Percentiles rank a stretch among this genome's conserved stretches.
Conservation (phyloP, 2,329 filamentous ascomycete genomes). For the Lachnellula arida region DNA sequence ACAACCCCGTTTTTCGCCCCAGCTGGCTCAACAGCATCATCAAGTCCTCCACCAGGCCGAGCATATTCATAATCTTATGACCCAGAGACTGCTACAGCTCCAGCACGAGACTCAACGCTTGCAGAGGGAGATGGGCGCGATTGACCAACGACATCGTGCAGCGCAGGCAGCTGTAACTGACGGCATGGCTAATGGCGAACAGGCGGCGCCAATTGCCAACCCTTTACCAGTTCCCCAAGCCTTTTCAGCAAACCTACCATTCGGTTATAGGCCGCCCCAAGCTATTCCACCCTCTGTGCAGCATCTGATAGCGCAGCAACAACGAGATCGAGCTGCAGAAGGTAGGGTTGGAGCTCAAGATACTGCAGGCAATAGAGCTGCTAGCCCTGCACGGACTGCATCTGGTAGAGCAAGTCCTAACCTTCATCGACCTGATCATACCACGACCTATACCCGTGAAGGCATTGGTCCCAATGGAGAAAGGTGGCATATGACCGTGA, state of each 20-base stretch:
- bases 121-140: constrained; percentile 32
- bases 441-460: constrained; percentile 44
- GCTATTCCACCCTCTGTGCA: constrained; percentile 15
- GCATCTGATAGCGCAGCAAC: constrained; percentile 26
- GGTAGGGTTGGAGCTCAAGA: constrained; percentile 23
- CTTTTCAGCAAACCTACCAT: constrained; percentile 14
- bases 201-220: neutral
- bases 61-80: constrained; percentile 22
- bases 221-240: constrained; percentile 4
- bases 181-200: constrained; percentile 8
- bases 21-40: constrained; percentile 23
- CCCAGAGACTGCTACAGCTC: constrained; percentile 43
- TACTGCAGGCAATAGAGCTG: constrained; percentile 7
- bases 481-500: constrained; percentile 48
- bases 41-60: constrained; percentile 19
- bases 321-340: constrained; percentile 24
- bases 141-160: constrained; percentile 19
- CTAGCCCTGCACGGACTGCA: constrained; percentile 23
- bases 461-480: constrained; percentile 47
- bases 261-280: constrained; percentile 12
- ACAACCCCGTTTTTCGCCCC: constrained; percentile 24
- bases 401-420: constrained; percentile 27
- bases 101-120: constrained; percentile 43
- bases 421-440: constrained; percentile 33
- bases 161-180: constrained; percentile 5